phyloP scores from a whole-genome alignment of 331 rosid genomes.

The Rosa hybrid region DNA sequence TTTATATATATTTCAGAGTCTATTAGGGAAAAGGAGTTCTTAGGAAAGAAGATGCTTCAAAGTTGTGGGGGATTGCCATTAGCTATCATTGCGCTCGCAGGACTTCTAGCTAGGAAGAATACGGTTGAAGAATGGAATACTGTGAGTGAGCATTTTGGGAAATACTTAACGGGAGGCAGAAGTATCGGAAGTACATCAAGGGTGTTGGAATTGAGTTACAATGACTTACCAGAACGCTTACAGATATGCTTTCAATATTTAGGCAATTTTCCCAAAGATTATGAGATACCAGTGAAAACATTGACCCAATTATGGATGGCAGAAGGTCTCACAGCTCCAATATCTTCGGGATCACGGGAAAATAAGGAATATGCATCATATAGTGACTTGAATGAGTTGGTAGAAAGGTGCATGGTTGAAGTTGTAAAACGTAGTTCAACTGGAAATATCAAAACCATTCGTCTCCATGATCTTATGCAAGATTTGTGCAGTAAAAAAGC shows the following conservation, averaged over 20 bases:
- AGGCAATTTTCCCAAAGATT: not conserved
- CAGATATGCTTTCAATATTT: conserved; percentile 14
- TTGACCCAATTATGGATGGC: conserved; percentile 12
- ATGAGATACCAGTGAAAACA: not conserved
- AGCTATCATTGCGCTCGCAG: not conserved
- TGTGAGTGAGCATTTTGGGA: not conserved
- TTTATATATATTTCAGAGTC: not conserved
- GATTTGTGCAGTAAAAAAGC: not conserved
- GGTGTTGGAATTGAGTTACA: conserved; percentile 13
- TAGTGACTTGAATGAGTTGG: not conserved
- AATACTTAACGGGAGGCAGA: not conserved
- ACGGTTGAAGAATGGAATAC: not conserved
- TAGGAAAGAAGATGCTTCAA: not conserved
- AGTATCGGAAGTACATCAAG: not conserved
- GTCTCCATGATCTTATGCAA: conserved; percentile 10
- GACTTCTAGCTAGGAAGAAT: not conserved
- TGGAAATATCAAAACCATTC: not conserved
- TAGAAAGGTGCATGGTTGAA: not conserved
- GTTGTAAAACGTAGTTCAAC: not conserved
- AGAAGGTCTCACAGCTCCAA: conserved; percentile 13
- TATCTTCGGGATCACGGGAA: not conserved
- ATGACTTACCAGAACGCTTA: conserved; percentile 1
- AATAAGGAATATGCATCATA: conserved; percentile 12
- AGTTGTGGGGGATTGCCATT: conserved; percentile 5
- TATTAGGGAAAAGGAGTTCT: not conserved